Evolutionary conservation across 768 basidiomycete species (phyloP).

Genomic region (Psilocybe sp.): DNA sequence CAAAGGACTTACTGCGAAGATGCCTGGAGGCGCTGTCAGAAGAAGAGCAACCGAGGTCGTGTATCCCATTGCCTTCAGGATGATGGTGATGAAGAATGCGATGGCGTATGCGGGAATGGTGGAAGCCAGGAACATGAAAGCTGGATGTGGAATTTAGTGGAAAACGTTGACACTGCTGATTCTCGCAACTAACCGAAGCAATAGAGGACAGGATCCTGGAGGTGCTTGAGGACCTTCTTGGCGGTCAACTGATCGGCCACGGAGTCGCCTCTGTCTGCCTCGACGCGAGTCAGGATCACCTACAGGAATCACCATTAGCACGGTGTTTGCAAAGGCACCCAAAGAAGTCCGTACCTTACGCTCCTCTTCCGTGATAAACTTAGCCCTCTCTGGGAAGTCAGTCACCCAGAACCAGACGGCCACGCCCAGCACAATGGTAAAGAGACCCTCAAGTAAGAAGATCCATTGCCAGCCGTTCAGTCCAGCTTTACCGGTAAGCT

Average conservation of each 20-base stretch:
- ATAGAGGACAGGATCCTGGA: slow-evolving; percentile 35
- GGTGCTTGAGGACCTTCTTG: slow-evolving; percentile 27
- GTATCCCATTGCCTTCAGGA: slow-evolving; percentile 17
- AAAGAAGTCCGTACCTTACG: slow-evolving; percentile 23
- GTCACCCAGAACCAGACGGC: slow-evolving; percentile 28
- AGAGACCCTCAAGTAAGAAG: slow-evolving; percentile 30
- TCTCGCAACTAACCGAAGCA: slow-evolving; percentile 24
- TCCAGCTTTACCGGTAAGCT: slow-evolving; percentile 23
- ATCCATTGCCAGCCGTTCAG: slow-evolving; percentile 37
- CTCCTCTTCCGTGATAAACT: slow-evolving; percentile 32
- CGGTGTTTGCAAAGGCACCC: slow-evolving; percentile 22
- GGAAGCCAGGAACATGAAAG: slow-evolving; percentile 33
- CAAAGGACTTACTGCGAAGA: slow-evolving; percentile 17
- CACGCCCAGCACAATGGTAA: slow-evolving; percentile 28
- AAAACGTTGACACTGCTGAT: background rate
- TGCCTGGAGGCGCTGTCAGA: slow-evolving; percentile 16
- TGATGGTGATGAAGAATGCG: slow-evolving; percentile 18
- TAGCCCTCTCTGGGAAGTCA: slow-evolving; percentile 33
- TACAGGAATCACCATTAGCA: slow-evolving; percentile 28
- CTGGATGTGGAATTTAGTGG: slow-evolving; percentile 8
- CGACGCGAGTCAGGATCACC: slow-evolving; percentile 32
- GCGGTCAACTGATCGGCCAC: slow-evolving; percentile 30
- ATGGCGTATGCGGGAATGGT: slow-evolving; percentile 18
- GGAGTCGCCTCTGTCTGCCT: slow-evolving; percentile 37
- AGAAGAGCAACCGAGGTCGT: slow-evolving; percentile 10